Conservation (phyloP, 2,329 filamentous ascomycete genomes). For the Arthrinium puccinioides region DNA sequence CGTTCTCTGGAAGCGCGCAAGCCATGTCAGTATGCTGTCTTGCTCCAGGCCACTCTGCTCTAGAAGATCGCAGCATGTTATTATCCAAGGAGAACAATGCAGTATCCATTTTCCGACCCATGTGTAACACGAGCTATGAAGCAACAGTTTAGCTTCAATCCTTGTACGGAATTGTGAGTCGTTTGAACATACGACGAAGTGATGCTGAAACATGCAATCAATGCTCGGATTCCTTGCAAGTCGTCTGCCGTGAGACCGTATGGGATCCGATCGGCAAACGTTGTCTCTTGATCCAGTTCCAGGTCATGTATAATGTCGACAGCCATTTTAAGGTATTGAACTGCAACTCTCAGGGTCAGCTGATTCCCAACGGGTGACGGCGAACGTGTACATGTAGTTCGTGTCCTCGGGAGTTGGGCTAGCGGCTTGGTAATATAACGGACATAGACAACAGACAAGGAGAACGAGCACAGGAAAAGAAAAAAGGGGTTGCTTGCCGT, state of each 20-base stretch:
- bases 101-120: conserved; percentile 19
- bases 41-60: conserved; percentile 26
- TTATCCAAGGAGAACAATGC: conserved; percentile 33
- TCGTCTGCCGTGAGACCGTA: conserved; percentile 13
- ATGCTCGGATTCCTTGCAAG: conserved; percentile 36
- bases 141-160: too few species aligned
- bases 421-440: too few species aligned
- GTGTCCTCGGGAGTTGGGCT: too few species aligned
- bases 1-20: conserved; percentile 34
- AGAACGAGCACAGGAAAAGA: too few species aligned
- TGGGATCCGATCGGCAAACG: not conserved
- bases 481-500: too few species aligned
- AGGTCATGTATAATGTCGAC: conserved; percentile 42
- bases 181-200: conserved; percentile 29
- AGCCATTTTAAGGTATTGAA: conserved; percentile 45
- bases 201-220: conserved; percentile 36
- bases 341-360: too few species aligned
- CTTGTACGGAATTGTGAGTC: too few species aligned
- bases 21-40: conserved; percentile 35
- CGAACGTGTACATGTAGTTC: too few species aligned
- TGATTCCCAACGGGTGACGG: conserved; percentile 18
- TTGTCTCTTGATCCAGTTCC: conserved; percentile 35
- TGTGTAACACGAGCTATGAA: not conserved
- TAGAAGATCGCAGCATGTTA: conserved; percentile 36
- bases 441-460: too few species aligned